phyloP scores from a whole-genome alignment of 2,329 filamentous ascomycete genomes.

The Blastomyces silverae region DNA sequence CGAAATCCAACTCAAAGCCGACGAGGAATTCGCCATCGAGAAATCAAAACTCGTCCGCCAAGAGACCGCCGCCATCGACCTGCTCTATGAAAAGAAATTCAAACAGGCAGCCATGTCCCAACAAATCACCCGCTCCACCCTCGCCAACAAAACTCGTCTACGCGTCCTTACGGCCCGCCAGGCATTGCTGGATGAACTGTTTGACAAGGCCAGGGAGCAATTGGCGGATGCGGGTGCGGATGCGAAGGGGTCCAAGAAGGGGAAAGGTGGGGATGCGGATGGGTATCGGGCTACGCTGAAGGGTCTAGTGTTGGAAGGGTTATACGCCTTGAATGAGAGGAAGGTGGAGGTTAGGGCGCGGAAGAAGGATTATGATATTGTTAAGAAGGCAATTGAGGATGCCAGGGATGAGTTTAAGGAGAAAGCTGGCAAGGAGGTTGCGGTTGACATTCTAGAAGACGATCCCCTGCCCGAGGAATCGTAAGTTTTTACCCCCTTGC shows the following conservation, averaged over 20 bases:
- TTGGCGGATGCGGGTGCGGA: slow-evolving; percentile 56
- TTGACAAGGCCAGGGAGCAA: slow-evolving; percentile 69
- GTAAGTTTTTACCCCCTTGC: slow-evolving; percentile 51
- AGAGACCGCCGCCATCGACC: slow-evolving; percentile 89
- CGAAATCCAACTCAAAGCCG: slow-evolving; percentile 96
- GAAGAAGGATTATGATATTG: slow-evolving; percentile 68
- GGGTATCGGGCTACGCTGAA: slow-evolving; percentile 73
- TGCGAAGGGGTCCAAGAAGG: slow-evolving; percentile 47
- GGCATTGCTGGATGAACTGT: slow-evolving; percentile 83
- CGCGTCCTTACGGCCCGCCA: slow-evolving; percentile 81
- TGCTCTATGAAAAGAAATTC: slow-evolving; percentile 95
- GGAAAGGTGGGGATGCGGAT: slow-evolving; percentile 25
- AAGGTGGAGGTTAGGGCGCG: slow-evolving; percentile 67
- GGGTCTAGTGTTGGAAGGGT: slow-evolving; percentile 77
- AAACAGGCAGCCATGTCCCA: slow-evolving; percentile 98
- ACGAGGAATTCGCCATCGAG: slow-evolving; percentile 98
- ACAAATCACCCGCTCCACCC: slow-evolving; percentile 94
- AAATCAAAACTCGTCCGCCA: slow-evolving; percentile 97
- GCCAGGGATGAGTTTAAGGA: slow-evolving; percentile 81
- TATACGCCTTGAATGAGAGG: slow-evolving; percentile 79
- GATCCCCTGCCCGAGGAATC: slow-evolving; percentile 71
- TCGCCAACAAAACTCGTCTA: slow-evolving; percentile 92
- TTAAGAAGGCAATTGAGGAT: slow-evolving; percentile 70
- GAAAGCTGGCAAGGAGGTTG: slow-evolving; percentile 61
- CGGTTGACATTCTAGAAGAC: slow-evolving; percentile 67